Base-by-base conservation (phyloP, 108 stramenopile species). In the Skeletonema grethae region DNA sequence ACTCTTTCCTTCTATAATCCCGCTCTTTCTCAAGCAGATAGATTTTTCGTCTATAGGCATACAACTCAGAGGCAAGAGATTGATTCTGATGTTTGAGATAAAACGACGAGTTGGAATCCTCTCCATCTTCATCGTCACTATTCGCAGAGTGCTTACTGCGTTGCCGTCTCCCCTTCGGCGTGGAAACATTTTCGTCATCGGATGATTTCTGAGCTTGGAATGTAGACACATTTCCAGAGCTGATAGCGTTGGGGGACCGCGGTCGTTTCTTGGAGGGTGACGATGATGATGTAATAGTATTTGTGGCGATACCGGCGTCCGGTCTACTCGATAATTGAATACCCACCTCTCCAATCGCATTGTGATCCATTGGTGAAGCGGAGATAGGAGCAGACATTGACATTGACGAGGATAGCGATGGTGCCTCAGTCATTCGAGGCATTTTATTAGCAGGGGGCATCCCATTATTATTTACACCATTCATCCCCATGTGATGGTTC, bases 41-140 rank as follows among this genome's bases (percentile, higher is more conserved):
- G 20, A 89, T 70, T 36, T 82, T 78, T 61, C 86, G 73, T 57
- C 90, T 74, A 10, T 88, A 77, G 12, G 79, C 62, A 36, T 82
- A 77, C 5, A 93, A 80, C 70, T 96, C 95, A 45, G 80, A 76
- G 18, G 87, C 85, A 29, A 96, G 65, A 7, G 92, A 88, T 60
- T 65, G 65, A 70, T 96, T 96, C 70, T 93, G 92, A 68, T 88
- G 88, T 41, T 87, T 80, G 28, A 96, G 67, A 55, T 85, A 95
- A 73, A 92, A 95, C 2, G 81, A 57, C 24, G 63, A 45, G 18
- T 80, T 74, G 63, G 83, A 75, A 16, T 72, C 79, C 24, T 86
- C 79, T 10, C 78, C 86, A 24, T 88, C 86, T 31, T 85, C 87
- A 39, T 86, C 85, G 32, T 79, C 82, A 29, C 77, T 65, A 29